Evolutionary conservation across 768 basidiomycete genomes (phyloP).

Genomic region (Sutorius australiensis): DNA sequence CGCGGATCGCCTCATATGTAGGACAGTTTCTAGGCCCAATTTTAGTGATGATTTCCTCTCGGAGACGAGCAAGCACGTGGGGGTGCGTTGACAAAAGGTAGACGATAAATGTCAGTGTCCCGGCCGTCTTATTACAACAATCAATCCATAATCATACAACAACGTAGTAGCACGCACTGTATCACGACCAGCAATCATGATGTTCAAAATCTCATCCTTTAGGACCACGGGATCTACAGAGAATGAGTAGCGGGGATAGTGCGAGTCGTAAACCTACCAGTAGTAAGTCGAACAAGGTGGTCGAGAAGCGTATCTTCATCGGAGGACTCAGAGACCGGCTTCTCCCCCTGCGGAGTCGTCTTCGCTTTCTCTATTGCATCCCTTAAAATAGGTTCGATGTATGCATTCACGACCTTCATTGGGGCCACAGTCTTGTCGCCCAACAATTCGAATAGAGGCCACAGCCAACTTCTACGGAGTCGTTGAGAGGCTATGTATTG

Average conservation of each 20-base stretch:
- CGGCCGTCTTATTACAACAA: constrained; percentile 35
- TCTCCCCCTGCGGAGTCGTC: constrained; percentile 16
- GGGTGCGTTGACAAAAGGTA: constrained; percentile 52
- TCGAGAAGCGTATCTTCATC: constrained; percentile 53
- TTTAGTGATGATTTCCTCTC: constrained; percentile 50
- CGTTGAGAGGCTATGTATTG: constrained; percentile 43
- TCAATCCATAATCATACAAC: neutral
- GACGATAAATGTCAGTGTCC: constrained; percentile 34
- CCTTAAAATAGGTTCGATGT: constrained; percentile 42
- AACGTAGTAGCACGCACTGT: constrained; percentile 11
- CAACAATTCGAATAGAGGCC: constrained; percentile 52
- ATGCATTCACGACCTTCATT: constrained; percentile 52
- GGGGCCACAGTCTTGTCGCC: constrained; percentile 43
- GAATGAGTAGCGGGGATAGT: constrained; percentile 12
- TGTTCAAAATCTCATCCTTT: constrained; percentile 34
- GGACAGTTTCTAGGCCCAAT: constrained; percentile 49
- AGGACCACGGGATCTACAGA: constrained; percentile 26
- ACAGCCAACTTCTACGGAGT: constrained; percentile 43
- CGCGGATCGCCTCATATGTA: constrained; percentile 50
- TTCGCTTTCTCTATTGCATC: constrained; percentile 47
- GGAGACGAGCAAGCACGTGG: constrained; percentile 41
- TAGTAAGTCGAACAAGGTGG: constrained; percentile 51
- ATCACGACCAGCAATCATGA: constrained; percentile 33
- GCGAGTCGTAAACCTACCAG: constrained; percentile 27
- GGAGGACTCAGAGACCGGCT: constrained; percentile 24